Evolutionary conservation across 2,329 filamentous ascomycete genomes (phyloP).

Genomic region (Colletotrichum lupini): DNA sequence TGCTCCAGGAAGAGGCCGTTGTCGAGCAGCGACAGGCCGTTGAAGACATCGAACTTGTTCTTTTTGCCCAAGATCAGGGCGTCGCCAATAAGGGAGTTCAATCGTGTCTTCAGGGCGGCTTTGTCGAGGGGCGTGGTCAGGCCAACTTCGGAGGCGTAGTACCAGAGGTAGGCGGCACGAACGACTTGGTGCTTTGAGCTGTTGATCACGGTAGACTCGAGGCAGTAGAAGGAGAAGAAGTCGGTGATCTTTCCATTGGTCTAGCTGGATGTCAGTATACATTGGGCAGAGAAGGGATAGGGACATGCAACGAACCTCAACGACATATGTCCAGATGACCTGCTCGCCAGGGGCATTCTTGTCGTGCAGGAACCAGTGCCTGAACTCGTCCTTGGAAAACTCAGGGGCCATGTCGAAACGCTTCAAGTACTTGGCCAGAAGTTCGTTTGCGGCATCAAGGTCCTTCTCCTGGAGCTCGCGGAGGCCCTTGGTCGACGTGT

Average conservation of each 20-base stretch:
- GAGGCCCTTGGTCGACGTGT: constrained; percentile 78
- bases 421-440: constrained; percentile 81
- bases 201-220: constrained; percentile 92
- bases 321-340: constrained; percentile 94
- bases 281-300: background rate
- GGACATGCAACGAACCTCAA: constrained; percentile 65
- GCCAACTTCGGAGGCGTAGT: constrained; percentile 89
- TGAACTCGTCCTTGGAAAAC: constrained; percentile 82
- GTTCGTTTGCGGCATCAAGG: constrained; percentile 76
- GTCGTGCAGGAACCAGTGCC: constrained; percentile 87
- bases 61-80: constrained; percentile 89
- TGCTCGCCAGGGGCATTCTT: constrained; percentile 74
- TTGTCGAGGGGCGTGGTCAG: constrained; percentile 68
- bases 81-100: constrained; percentile 85
- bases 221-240: constrained; percentile 96
- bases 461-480: constrained; percentile 85
- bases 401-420: constrained; percentile 87
- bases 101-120: constrained; percentile 76
- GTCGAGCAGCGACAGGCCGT: constrained; percentile 92
- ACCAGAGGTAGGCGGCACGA: constrained; percentile 94
- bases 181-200: constrained; percentile 82
- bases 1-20: constrained; percentile 93
- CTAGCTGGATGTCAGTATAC: constrained; percentile 44
- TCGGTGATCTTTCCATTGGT: constrained; percentile 84
- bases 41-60: constrained; percentile 92